A percentile compares a stretch with the other conserved stretches of the same genome.
Evolutionary conservation across 2,329 filamentous ascomycete species (phyloP).

Genomic region (Diplodia corticola): DNA sequence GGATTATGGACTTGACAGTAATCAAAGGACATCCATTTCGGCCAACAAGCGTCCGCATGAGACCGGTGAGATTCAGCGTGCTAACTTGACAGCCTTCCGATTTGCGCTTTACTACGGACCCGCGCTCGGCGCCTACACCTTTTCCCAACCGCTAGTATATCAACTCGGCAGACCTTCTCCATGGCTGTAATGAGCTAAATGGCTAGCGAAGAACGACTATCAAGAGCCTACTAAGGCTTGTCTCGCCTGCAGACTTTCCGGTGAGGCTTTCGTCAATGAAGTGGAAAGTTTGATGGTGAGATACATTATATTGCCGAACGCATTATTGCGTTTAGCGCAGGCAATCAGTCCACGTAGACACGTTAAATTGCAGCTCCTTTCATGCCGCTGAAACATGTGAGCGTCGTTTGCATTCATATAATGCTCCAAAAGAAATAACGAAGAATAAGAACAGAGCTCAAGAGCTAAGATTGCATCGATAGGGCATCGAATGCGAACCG

Average conservation of each 20-base stretch:
- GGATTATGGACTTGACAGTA: slow-evolving; percentile 35
- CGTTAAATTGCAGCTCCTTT: neutral
- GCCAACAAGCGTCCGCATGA: neutral
- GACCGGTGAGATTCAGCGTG: neutral
- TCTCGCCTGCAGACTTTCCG: slow-evolving; percentile 82
- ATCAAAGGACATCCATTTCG: slow-evolving; percentile 23
- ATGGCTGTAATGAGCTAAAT: slow-evolving; percentile 89
- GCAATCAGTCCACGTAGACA: neutral
- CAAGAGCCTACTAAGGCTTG: slow-evolving; percentile 51
- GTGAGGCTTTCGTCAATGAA: slow-evolving; percentile 61
- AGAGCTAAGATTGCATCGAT: neutral
- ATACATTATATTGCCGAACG: slow-evolving; percentile 53
- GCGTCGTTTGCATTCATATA: neutral
- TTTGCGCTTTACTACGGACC: neutral
- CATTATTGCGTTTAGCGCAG: neutral
- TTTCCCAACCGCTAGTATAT: slow-evolving; percentile 72
- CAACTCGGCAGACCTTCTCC: slow-evolving; percentile 71
- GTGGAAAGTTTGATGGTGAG: slow-evolving; percentile 84
- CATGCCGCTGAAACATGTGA: neutral
- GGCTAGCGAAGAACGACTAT: slow-evolving; percentile 79
- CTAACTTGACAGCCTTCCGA: neutral
- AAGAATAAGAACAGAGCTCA: neutral
- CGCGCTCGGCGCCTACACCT: neutral
- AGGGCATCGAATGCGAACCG: neutral
- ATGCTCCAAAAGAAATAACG: neutral